Percentiles rank a stretch among this genome's conserved stretches.
These are phyloP conservation scores for Penicillium sp. DNA, from an alignment of 2,329 filamentous ascomycete species.

Conservation along the genomic window DNA sequence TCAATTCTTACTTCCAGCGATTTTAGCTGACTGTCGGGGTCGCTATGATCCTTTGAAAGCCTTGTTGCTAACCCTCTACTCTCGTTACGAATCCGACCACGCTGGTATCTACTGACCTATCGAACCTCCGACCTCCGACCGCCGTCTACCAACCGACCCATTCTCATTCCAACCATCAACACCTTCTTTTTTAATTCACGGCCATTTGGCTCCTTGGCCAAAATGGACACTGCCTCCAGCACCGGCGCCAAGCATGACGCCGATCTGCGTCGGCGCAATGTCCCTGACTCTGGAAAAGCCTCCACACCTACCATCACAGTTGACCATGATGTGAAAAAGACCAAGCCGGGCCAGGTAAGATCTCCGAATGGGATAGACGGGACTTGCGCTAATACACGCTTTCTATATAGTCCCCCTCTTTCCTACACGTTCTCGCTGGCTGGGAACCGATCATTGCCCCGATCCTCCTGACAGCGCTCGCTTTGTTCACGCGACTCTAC, in stretches of 20 bases:
- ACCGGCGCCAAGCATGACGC: slow-evolving; percentile 43
- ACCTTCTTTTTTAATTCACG: slow-evolving; percentile 3
- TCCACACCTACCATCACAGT: slow-evolving; percentile 31
- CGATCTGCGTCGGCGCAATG: slow-evolving; percentile 52
- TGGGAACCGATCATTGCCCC: slow-evolving; percentile 69
- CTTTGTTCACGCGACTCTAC: slow-evolving; percentile 71
- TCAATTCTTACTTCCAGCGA: slow-evolving; percentile 18
- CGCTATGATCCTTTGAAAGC: slow-evolving; percentile 32
- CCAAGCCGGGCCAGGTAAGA: slow-evolving; percentile 41
- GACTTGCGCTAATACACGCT: slow-evolving; percentile 10
- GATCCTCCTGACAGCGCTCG: slow-evolving; percentile 65
- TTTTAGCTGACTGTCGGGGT: slow-evolving; percentile 15
- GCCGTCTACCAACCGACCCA: slow-evolving; percentile 4
- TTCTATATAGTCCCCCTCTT: slow-evolving; percentile 39
- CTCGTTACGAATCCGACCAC: slow-evolving; percentile 16
- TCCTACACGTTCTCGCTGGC: slow-evolving; percentile 56
- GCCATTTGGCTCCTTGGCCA: slow-evolving; percentile 38
- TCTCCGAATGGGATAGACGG: not conserved
- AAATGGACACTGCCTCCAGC: slow-evolving; percentile 40
- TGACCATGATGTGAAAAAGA: slow-evolving; percentile 44
- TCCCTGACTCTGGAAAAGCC: slow-evolving; percentile 40
- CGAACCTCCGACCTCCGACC: slow-evolving; percentile 7
- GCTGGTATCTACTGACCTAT: slow-evolving; percentile 9
- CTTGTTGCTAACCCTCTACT: slow-evolving; percentile 20
- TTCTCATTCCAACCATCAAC: slow-evolving; percentile 1